Evolutionary conservation across 1,139 yeast genomes (phyloP), one percentile per base, ranked within the genome.

Genomic region (Sugiyamaella neomexicana): DNA sequence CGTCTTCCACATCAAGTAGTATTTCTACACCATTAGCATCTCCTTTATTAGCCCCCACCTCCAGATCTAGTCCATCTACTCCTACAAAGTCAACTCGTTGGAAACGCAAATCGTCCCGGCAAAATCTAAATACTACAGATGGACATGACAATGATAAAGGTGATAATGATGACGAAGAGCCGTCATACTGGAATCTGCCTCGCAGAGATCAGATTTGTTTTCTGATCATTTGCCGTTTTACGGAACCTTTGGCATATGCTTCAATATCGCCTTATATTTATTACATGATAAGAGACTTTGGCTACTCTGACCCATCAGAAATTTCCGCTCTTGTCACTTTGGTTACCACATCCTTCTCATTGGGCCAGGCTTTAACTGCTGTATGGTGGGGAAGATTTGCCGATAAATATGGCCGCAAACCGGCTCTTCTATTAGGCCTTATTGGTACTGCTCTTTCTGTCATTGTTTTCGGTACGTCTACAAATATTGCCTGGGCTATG

Each of bases 161-260:
- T 38, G 20, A 36, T 7, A 4, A 12, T 23, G 32, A 7, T 2
- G 53, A 60, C 12, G 57, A 54, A 29, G 60, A 54, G 36, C 60
- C 66, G 15, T 58, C 66, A 1, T 66, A 65, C 53, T 60, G 65
- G 62, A 60, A 58, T 23, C 55, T 67, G 39, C 70, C 70, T 4
- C 60, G 60, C 31, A 60, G 60, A 44, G 65, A 56, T 29, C 69
- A 66, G 57, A 66, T 67, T 10, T 50, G 58, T n/a, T 55, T 60
- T 40, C 59, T 67, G 47, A 60, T 64, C 17, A 53, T 65, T n/a
- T 60, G 66, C 38, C 58, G 87, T 51, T 70, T 82, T 50, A 72
- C 81, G 8, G 87, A 82, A 64, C 86, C 87, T 0, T 71, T 82
- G 43, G 80, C 86, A 0, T 82, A 81, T 68, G 77, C 85, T 1